Conservation (phyloP, 208 protist species). For the Wallacemonas sp. region DNA sequence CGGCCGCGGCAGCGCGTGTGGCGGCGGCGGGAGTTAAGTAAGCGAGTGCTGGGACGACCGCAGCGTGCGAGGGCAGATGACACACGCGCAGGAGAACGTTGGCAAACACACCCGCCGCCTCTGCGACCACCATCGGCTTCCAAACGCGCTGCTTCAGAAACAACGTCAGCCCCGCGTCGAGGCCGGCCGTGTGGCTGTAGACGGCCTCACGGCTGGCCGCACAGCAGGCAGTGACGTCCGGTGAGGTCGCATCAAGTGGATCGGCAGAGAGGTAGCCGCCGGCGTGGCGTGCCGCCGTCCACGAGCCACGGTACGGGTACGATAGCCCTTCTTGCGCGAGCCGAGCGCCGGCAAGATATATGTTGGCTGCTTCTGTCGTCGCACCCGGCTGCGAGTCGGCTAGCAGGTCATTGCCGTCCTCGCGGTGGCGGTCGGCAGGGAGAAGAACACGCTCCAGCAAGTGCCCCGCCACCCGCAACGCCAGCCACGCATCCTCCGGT, state of each 20-base stretch:
- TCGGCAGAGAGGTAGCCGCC: neutral
- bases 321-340: constrained; percentile 17
- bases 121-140: neutral
- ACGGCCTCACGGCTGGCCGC: neutral
- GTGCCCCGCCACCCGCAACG: constrained; percentile 1
- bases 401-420: constrained; percentile 18
- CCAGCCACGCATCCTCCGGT: constrained; percentile 9
- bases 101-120: constrained; percentile 1
- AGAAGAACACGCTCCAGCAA: constrained; percentile 13
- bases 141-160: constrained; percentile 3
- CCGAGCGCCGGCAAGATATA: constrained; percentile 16
- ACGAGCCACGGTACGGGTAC: neutral
- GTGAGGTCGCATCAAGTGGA: neutral
- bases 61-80: neutral
- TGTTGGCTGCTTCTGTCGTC: neutral
- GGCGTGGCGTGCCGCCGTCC: neutral
- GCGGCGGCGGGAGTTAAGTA: neutral
- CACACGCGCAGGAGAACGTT: neutral
- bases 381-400: neutral
- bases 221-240: neutral
- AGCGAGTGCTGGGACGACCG: neutral
- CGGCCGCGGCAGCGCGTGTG: neutral
- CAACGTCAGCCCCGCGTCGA: neutral
- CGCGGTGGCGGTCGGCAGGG: constrained; percentile 21
- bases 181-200: neutral